phyloP scores from a whole-genome alignment of 768 basidiomycete genomes.

The Steccherinum ochraceum region DNA sequence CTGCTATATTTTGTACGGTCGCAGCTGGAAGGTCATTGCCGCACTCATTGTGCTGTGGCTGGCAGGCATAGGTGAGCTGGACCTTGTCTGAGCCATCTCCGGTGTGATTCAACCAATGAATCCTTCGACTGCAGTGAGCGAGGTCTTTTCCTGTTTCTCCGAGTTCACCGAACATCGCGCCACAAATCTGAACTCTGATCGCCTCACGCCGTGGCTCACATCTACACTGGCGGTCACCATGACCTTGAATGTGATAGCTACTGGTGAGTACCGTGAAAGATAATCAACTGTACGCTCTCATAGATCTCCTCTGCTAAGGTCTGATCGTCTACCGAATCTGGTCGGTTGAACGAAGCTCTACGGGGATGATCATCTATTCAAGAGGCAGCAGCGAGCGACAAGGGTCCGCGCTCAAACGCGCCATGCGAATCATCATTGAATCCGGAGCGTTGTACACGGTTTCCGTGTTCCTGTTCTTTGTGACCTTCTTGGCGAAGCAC shows the following conservation, averaged over 20 bases:
- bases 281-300: neutral
- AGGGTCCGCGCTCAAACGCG: slow-evolving; percentile 1
- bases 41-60: slow-evolving; percentile 4
- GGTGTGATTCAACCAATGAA: too few relatives aligned
- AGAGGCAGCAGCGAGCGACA: too few relatives aligned
- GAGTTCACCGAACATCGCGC: slow-evolving; percentile 1
- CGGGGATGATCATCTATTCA: slow-evolving; percentile 1
- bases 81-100: too few relatives aligned
- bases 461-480: slow-evolving; percentile 10
- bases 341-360: neutral
- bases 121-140: neutral
- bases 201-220: slow-evolving; percentile 6
- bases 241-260: slow-evolving; percentile 7
- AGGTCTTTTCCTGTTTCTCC: neutral
- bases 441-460: slow-evolving; percentile 9
- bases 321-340: slow-evolving; percentile 3
- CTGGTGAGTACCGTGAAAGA: slow-evolving; percentile 3
- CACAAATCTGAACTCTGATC: slow-evolving; percentile 1
- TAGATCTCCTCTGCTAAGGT: neutral
- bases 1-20: slow-evolving; percentile 7
- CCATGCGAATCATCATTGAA: slow-evolving; percentile 10
- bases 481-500: slow-evolving; percentile 6
- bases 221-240: slow-evolving; percentile 5
- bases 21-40: neutral
- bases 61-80: slow-evolving; percentile 1